Conservation (phyloP, 2,329 filamentous ascomycete species). For the Orbilia quercus region DNA sequence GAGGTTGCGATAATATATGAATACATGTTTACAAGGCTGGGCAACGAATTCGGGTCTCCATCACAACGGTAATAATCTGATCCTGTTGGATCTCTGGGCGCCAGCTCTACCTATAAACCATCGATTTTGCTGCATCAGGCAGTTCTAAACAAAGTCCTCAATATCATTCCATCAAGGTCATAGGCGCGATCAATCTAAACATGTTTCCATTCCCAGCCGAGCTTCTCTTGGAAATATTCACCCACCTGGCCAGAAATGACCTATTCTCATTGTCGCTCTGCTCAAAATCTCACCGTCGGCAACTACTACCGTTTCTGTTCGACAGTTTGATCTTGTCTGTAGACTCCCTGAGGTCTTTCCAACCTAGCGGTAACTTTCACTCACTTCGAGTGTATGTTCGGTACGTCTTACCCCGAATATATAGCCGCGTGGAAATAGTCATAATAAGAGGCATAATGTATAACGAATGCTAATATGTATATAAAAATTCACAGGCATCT, state of each 20-base stretch:
- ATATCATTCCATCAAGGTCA: too few relatives aligned
- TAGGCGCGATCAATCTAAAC: background rate
- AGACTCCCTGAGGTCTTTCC: slow-evolving; percentile 7
- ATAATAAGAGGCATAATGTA: too few relatives aligned
- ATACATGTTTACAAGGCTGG: too few relatives aligned
- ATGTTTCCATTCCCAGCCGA: slow-evolving; percentile 20
- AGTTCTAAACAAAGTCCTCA: too few relatives aligned
- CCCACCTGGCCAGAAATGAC: slow-evolving; percentile 3
- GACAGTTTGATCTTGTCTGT: slow-evolving; percentile 6
- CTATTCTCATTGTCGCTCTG: background rate
- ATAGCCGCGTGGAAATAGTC: too few relatives aligned
- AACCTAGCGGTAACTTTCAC: slow-evolving; percentile 6
- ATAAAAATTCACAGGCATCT: background rate
- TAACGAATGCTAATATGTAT: background rate
- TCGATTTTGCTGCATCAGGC: too few relatives aligned
- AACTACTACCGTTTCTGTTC: slow-evolving; percentile 14
- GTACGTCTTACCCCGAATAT: background rate
- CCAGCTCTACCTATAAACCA: too few relatives aligned
- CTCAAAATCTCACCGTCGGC: slow-evolving; percentile 11
- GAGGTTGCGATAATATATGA: too few relatives aligned
- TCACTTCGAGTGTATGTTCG: slow-evolving; percentile 11
- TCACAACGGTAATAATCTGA: too few relatives aligned
- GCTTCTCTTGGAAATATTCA: slow-evolving; percentile 6
- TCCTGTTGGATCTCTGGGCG: too few relatives aligned
- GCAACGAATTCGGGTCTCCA: too few relatives aligned